Evolutionary conservation across 805 yeast species (phyloP).

Genomic region (Clavispora vitiphila): DNA sequence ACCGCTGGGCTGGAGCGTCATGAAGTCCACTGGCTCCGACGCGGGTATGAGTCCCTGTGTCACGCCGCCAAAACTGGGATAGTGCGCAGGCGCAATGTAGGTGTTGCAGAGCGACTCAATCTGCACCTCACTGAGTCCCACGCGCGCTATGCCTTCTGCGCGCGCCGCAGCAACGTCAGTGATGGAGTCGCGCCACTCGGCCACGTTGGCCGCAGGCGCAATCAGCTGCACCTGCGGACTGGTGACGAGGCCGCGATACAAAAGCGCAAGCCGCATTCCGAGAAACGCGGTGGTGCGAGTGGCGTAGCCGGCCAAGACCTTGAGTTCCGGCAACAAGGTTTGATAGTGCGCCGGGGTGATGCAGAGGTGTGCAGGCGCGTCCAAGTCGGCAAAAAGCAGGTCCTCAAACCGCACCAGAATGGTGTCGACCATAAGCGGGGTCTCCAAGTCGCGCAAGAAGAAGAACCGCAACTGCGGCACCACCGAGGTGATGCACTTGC

Average conservation of each 20-base stretch:
- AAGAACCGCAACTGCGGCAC: conserved; percentile 38
- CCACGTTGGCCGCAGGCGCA: conserved; percentile 20
- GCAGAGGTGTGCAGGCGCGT: conserved; percentile 10
- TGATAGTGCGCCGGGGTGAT: conserved; percentile 13
- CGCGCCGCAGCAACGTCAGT: conserved; percentile 21
- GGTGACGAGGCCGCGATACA: conserved; percentile 27
- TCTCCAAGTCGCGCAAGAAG: conserved; percentile 36
- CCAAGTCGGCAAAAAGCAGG: conserved; percentile 21
- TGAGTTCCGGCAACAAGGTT: conserved; percentile 13
- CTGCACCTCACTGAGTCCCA: conserved; percentile 23
- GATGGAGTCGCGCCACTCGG: conserved; percentile 25
- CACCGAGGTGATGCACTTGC: conserved; percentile 29
- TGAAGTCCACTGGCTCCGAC: conserved; percentile 7
- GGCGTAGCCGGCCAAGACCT: conserved; percentile 23
- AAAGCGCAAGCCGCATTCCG: conserved; percentile 21
- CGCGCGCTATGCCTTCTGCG: conserved; percentile 16
- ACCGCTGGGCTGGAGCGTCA: conserved; percentile 8
- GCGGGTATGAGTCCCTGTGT: neutral
- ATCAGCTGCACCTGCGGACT: conserved; percentile 16
- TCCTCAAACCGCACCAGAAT: conserved; percentile 20
- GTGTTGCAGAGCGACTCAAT: conserved; percentile 13
- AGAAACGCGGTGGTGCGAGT: conserved; percentile 29
- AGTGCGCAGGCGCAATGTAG: conserved; percentile 9
- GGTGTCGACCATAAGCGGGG: conserved; percentile 37
- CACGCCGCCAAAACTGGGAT: conserved; percentile 7